Conservation (phyloP, 352 stramenopile species). For the Globisporangium heterothallicum region DNA sequence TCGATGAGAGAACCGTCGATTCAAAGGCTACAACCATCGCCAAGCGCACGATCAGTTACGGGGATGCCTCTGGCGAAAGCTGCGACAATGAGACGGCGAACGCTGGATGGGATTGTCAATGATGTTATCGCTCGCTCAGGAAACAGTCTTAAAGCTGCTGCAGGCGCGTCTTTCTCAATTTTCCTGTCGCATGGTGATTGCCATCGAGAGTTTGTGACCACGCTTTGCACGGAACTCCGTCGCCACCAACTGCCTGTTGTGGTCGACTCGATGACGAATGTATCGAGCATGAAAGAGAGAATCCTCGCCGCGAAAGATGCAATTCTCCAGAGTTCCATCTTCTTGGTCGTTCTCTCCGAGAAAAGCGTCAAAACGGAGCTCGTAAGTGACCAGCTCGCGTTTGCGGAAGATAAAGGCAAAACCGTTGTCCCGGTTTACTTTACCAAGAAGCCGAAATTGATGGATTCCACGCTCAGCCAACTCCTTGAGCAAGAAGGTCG, state of each 20-base stretch:
- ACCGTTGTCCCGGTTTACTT: constrained; percentile 70
- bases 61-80: neutral
- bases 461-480: constrained; percentile 30
- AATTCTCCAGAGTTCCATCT: constrained; percentile 60
- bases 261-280: constrained; percentile 61
- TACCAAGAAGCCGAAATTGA: constrained; percentile 36
- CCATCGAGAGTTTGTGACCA: constrained; percentile 60
- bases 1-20: constrained; percentile 4
- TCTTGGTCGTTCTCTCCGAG: constrained; percentile 72
- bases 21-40: constrained; percentile 7
- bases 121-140: constrained; percentile 35
- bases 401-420: constrained; percentile 79
- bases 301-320: constrained; percentile 75
- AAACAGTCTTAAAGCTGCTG: neutral
- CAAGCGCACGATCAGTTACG: neutral
- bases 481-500: constrained; percentile 32
- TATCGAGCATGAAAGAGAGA: constrained; percentile 71
- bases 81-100: constrained; percentile 8
- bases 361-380: constrained; percentile 75
- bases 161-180: constrained; percentile 33
- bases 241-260: constrained; percentile 42
- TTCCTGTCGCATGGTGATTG: constrained; percentile 78
- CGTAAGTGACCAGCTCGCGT: constrained; percentile 78
- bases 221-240: constrained; percentile 45
- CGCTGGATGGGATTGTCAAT: constrained; percentile 53